Base-by-base conservation (phyloP, 331 rosid species). In the Saraca asoca region DNA sequence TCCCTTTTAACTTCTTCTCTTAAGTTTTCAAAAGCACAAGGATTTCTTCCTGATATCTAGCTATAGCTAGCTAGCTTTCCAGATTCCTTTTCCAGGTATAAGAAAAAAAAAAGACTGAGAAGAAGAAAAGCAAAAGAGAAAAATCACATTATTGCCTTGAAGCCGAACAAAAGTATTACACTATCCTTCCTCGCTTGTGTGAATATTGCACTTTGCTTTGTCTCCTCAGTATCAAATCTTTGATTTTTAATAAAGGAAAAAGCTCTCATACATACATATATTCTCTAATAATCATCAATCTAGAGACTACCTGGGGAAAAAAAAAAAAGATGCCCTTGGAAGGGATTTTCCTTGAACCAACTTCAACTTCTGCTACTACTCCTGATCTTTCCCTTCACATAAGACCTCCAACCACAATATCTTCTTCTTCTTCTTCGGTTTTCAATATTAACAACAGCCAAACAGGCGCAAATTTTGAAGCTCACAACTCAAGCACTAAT, bases 301-400 rank as follows among this genome's bases (percentile, higher is more conserved):
- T 15, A 51, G 5, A 24, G 2, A 43, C 4, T 43, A 0, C 5
- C 12, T 7, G 16, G n/a, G n/a, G n/a, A n/a, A n/a, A n/a, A 24
- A 3, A 24, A 60, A 81, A 67, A 60, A 91, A 91, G 71, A 91
- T 91, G 97, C 91, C 97, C 87, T 91, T 86, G 81, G 88, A 88
- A 59, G 97, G 91, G 88, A 79, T 85, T 78, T 87, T 83, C 82
- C 75, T 83, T 34, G 91, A 91, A 73, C 74, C 88, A 14, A 70
- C 84, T 72, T 76, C 91, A 74, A 62, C 81, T 39, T 58, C 78
- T 48, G 95, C 75, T 39, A 6, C 81, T 39, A 55, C 77, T 39
- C 96, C 98, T 54, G 98, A 91, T 87, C 98, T 91, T 67, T 87
- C 98, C 58, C 95, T 91, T 61, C 92, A 91, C 75, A 89, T 91